phyloP scores from a whole-genome alignment of 2,329 filamentous ascomycete species.

The Raffaelea albimanens region DNA sequence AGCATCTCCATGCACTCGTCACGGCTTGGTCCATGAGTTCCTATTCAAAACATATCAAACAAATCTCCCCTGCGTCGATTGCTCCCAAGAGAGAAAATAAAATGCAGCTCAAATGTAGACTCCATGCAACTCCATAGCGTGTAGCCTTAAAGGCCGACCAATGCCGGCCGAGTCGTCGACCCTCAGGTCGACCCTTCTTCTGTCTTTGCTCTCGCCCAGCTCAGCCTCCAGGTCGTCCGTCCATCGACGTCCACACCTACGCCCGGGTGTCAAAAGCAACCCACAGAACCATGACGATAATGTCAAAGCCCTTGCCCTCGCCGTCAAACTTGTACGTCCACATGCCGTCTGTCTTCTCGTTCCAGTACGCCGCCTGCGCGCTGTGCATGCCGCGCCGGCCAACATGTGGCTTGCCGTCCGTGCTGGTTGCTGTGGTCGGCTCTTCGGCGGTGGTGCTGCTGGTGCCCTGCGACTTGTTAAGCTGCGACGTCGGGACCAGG shows the following conservation, averaged over 20 bases:
- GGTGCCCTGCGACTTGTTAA: conserved; percentile 50
- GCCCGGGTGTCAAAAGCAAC: conserved; percentile 41
- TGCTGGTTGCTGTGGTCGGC: conserved; percentile 42
- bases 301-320: conserved; percentile 57
- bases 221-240: no score
- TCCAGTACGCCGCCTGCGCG: conserved; percentile 79
- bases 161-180: no score
- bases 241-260: not conserved
- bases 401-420: conserved; percentile 59
- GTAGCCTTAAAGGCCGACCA: no score
- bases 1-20: no score
- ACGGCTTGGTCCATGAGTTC: no score
- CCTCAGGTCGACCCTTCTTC: no score
- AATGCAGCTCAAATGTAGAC: no score
- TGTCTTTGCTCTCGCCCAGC: no score
- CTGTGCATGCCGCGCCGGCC: conserved; percentile 87
- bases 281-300: conserved; percentile 70
- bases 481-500: conserved; percentile 56
- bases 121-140: no score
- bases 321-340: conserved; percentile 81
- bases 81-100: no score
- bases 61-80: no score
- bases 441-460: conserved; percentile 34
- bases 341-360: conserved; percentile 83
- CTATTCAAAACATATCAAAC: no score